Base-by-base conservation (phyloP, 2,329 filamentous ascomycete species). In the Sporothrix brasiliensis region DNA sequence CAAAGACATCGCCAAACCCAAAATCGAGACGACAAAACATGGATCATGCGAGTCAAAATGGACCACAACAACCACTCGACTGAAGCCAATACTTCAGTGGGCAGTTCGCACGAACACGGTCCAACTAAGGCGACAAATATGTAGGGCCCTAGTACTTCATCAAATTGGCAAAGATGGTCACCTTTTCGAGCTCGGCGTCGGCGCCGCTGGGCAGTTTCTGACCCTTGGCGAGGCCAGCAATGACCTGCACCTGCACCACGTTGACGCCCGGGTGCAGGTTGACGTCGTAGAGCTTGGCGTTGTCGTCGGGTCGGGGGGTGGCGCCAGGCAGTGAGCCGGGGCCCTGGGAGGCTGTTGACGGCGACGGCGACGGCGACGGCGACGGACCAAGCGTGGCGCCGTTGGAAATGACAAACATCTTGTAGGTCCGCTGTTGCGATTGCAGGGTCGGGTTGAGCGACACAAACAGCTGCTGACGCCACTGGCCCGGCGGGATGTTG, bases 81-180 rank as follows among this genome's bases (percentile, higher is more conserved):
- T 4, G 13, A 65, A 30, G 3, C 6, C 63, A 14, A 5, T n/a
- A 13, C 27, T 0, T 39, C 47, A 4, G 47, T 2, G 16, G 16
- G 16, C 47, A 16, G 19, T 50, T 19, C 5, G 4, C 5, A 19
- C 16, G 14, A n/a, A 50, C 19, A 9, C 49, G 49, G 49, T n/a
- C 19, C 49, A 6, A 50, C 10, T 5, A 19, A 3, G 19, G 19
- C 16, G n/a, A 19, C 49, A n/a, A 9, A 19, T 50, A 21, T 13
- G n/a, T 6, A 27, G 30, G 24, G n/a, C n/a, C 63, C 75, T 78
- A 85, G 67, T 77, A 78, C 79, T 81, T 86, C 78, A 88, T 79
- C 75, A 96, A 80, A 79, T 95, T 91, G 72, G 91, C 86, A 79
- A 91, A 91, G 39, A 95, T 83, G 1, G 88, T 92, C 70, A 93